Percentiles rank a stretch among this genome's conserved stretches.
phyloP scores from a whole-genome alignment of 2,329 filamentous ascomycete species.

The Alternaria gansuensis region DNA sequence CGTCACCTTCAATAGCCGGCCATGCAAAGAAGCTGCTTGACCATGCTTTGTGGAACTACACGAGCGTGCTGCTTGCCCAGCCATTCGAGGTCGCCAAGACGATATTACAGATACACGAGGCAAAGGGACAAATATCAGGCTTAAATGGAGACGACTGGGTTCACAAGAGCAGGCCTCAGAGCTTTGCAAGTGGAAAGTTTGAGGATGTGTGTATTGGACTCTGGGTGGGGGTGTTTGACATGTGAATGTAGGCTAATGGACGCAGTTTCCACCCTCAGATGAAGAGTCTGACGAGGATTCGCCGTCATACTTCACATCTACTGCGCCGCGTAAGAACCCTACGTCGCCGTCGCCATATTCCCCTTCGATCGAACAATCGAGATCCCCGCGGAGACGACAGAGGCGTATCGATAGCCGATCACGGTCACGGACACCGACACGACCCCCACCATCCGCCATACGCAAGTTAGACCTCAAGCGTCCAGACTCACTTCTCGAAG shows the following conservation, averaged over 20 bases:
- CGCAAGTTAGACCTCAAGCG: conserved; percentile 76
- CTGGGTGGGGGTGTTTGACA: conserved; percentile 15
- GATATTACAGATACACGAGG: conserved; percentile 78
- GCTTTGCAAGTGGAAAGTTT: conserved; percentile 47
- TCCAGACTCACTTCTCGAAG: conserved; percentile 83
- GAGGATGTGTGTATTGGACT: conserved; percentile 39
- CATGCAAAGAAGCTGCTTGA: conserved; percentile 81
- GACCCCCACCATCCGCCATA: conserved; percentile 53
- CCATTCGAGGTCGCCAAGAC: conserved; percentile 98
- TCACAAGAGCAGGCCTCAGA: conserved; percentile 42
- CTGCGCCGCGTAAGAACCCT: conserved; percentile 58
- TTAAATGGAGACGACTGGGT: conserved; percentile 31
- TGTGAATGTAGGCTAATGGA: conserved; percentile 31
- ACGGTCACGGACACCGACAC: conserved; percentile 51
- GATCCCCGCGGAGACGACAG: conserved; percentile 49
- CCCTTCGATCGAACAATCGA: conserved; percentile 50
- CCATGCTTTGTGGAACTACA: conserved; percentile 90
- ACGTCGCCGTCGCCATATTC: conserved; percentile 51
- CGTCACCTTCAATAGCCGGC: conserved; percentile 73
- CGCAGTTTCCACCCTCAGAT: conserved; percentile 62
- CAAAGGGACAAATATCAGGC: conserved; percentile 47
- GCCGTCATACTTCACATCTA: conserved; percentile 83
- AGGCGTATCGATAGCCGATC: conserved; percentile 52
- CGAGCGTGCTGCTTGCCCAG: conserved; percentile 85
- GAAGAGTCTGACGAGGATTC: conserved; percentile 76